Conservation (phyloP, 768 basidiomycete genomes). For the Sporobolomyces roseus region DNA sequence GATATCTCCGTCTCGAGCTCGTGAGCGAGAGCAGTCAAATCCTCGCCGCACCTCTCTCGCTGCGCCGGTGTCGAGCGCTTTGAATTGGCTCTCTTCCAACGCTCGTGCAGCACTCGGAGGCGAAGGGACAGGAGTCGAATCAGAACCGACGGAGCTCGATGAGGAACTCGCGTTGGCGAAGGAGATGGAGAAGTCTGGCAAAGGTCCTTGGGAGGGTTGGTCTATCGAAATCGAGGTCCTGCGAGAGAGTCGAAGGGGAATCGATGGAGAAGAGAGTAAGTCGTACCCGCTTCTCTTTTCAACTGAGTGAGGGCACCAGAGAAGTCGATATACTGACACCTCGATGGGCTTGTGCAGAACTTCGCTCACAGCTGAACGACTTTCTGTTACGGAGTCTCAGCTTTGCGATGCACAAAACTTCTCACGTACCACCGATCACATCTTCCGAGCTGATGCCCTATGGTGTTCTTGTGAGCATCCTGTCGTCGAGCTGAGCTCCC, state of each 20-base stretch:
- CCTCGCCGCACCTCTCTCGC: not conserved
- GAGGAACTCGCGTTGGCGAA: constrained; percentile 8
- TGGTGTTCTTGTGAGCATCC: constrained; percentile 23
- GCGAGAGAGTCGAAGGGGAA: not conserved
- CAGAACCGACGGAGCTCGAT: constrained; percentile 1
- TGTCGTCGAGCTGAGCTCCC: no score
- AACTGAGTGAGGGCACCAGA: no score
- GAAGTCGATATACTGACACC: not conserved
- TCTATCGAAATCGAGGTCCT: constrained; percentile 32
- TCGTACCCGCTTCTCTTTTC: not conserved
- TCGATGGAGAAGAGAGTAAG: constrained; percentile 18
- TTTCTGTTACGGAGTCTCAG: constrained; percentile 28
- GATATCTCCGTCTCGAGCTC: not conserved
- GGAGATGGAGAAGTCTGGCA: not conserved
- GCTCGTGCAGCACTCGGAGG: not conserved
- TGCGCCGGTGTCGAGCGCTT: constrained; percentile 18
- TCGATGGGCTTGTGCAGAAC: constrained; percentile 9
- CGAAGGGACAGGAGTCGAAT: not conserved
- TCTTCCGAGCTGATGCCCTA: constrained; percentile 25
- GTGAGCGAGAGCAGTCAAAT: not conserved
- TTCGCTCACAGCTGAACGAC: constrained; percentile 35
- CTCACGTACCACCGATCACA: constrained; percentile 33
- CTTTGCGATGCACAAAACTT: constrained; percentile 12
- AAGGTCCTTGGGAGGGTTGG: constrained; percentile 26
- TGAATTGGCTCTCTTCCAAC: constrained; percentile 35